These are phyloP conservation scores for Heracleum sosnowskyi DNA, from an alignment of 129 eudicot species.

Conservation along the genomic window DNA sequence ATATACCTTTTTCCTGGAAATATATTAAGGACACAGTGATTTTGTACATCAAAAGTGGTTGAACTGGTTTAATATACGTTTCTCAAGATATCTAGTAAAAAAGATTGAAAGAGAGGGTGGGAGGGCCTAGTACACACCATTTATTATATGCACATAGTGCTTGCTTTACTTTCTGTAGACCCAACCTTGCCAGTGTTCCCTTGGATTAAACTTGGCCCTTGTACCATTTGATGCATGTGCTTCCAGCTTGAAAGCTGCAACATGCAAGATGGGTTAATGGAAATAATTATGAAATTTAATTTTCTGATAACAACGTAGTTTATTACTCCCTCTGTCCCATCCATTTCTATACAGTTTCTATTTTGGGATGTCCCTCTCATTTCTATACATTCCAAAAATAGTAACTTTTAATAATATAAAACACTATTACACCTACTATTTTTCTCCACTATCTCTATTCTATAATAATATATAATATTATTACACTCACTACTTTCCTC, in stretches of 20 bases:
- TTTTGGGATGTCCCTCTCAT: too few relatives aligned
- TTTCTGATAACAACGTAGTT: not conserved
- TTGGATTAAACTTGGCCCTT: not conserved
- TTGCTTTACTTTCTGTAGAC: conserved; percentile 9
- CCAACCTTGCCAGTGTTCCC: conserved; percentile 4
- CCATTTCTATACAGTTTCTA: too few relatives aligned
- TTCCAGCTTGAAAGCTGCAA: conserved; percentile 15
- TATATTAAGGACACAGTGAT: not conserved
- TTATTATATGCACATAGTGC: conserved; percentile 6
- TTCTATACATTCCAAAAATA: too few relatives aligned
- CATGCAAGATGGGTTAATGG: not conserved
- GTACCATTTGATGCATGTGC: conserved; percentile 14
- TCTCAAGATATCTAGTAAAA: not conserved
- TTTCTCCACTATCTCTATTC: too few relatives aligned
- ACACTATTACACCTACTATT: too few relatives aligned
- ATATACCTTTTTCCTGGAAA: not conserved
- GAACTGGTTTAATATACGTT: not conserved
- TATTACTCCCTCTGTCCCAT: too few relatives aligned
- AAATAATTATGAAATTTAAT: not conserved
- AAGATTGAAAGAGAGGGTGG: not conserved
- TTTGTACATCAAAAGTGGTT: not conserved
- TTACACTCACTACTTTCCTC: too few relatives aligned
- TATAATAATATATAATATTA: too few relatives aligned
- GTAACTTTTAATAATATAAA: too few relatives aligned
- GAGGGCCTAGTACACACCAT: conserved; percentile 2